These are phyloP conservation scores for Diaporthe sp. DNA, from an alignment of 2,329 filamentous ascomycete species.

Conservation along the genomic window DNA sequence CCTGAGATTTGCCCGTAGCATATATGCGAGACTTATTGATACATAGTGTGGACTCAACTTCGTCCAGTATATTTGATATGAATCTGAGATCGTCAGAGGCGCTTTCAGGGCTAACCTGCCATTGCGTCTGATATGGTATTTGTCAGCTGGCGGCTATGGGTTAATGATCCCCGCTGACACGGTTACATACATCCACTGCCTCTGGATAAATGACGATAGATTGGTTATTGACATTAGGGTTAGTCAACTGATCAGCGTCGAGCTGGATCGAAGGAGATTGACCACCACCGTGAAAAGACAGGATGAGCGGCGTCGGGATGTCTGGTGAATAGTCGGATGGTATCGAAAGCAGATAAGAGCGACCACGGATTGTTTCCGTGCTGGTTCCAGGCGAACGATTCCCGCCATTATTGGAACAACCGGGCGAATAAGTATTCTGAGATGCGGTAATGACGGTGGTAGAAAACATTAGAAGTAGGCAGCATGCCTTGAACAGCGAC, in stretches of 20 bases:
- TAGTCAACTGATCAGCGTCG: background rate
- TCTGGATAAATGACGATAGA: constrained; percentile 8
- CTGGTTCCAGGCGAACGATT: background rate
- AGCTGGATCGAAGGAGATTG: constrained; percentile 10
- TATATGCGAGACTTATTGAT: background rate
- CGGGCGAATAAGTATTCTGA: background rate
- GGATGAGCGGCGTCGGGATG: background rate
- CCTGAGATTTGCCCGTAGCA: background rate
- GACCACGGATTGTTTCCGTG: background rate
- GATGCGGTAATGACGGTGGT: background rate
- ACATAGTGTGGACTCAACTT: background rate
- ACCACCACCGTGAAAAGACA: constrained; percentile 13
- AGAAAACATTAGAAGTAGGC: background rate
- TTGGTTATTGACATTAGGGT: background rate
- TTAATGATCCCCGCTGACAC: background rate
- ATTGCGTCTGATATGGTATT: background rate
- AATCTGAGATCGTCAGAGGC: background rate
- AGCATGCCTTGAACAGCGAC: background rate
- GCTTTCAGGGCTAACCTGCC: constrained; percentile 5
- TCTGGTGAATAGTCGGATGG: background rate
- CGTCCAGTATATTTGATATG: background rate
- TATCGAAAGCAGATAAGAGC: constrained; percentile 15
- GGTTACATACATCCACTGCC: background rate
- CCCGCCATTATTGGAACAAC: background rate
- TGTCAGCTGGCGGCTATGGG: background rate